Base-by-base conservation (phyloP, 2,329 filamentous ascomycete genomes). In the Arachnomyces sp. region DNA sequence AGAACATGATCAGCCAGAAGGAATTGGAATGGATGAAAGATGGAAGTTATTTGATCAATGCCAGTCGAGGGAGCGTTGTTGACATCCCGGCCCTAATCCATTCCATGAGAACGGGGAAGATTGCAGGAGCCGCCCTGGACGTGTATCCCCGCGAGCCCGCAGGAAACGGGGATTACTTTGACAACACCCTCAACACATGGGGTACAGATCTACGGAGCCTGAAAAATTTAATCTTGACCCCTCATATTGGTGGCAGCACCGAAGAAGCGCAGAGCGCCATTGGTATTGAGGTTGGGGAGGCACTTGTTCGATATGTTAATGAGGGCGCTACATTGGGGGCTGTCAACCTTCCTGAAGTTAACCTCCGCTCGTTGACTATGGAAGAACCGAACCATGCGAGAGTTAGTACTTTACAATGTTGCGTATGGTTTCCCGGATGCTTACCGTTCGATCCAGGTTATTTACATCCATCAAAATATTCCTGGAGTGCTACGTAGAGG, bases 191-290 rank as follows among this genome's bases (percentile, higher is more conserved):
- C 44, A 94, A 94, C 66, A 50, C 67, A 7, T 98, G 87, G 86
- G 82, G 79, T 18, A 81, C 89, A 56, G 89, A 95, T 46, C 76
- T 98, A 35, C 79, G 86, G 39, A 76, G 76, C 38, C 71, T 96
- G 44, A 92, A 82, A 67, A 98, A 98, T 68, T 72, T 98, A 51
- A 94, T 98, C 52, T 73, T 98, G 36, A 94, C 90, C 1, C 92
- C 92, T 15, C 92, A 98, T 63, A 96, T 98, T 57, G 92, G 92
- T 53, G 92, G 92, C 41, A 94, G 87, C 65, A 98, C 92, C 0
- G 92, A 98, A 66, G 92, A 98, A 67, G 92, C 92, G 4, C 92
- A 98, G 68, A 82, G 85, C 43, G 90, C 92, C 12, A 98, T 98
- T 60, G 92, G 92, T 52, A 76, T 93, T 32, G 92, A 98, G 72